phyloP scores from a whole-genome alignment of 2,329 filamentous ascomycete species.

The Simplicillium aogashimaense region DNA sequence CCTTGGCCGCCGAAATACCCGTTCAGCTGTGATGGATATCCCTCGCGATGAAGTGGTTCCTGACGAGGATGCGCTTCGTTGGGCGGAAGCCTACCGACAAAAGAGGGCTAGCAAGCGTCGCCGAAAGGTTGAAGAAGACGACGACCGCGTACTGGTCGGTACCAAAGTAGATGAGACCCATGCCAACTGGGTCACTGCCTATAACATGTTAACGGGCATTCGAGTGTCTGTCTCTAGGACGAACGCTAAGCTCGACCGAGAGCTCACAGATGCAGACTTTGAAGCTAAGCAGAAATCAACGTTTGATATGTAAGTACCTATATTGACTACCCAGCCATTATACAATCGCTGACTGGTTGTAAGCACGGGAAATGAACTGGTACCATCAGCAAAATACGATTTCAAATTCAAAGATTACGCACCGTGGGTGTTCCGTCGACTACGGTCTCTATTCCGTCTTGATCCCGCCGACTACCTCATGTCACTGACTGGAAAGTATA shows the following conservation, averaged over 20 bases:
- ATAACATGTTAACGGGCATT: constrained; percentile 99
- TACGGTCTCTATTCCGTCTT: constrained; percentile 77
- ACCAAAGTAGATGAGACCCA: constrained; percentile 98
- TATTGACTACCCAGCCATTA: background rate
- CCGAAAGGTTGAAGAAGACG: constrained; percentile 77
- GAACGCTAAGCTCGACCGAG: constrained; percentile 91
- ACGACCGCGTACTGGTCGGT: constrained; percentile 88
- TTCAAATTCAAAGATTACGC: constrained; percentile 99
- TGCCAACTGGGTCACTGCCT: constrained; percentile 93
- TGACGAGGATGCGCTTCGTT: constrained; percentile 84
- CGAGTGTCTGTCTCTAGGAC: constrained; percentile 93
- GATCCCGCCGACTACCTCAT: constrained; percentile 97
- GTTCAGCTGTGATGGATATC: constrained; percentile 68
- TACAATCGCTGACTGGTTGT: constrained; percentile 8
- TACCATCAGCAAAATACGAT: constrained; percentile 96
- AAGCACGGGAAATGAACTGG: constrained; percentile 91
- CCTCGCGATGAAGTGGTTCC: constrained; percentile 74
- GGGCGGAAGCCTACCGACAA: constrained; percentile 87
- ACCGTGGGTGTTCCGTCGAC: constrained; percentile 96
- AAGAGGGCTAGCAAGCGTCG: constrained; percentile 82
- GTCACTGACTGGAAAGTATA: constrained; percentile 97
- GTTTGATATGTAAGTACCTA: constrained; percentile 76
- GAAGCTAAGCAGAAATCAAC: constrained; percentile 93
- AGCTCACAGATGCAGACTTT: constrained; percentile 86
- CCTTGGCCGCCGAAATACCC: constrained; percentile 68